Percentiles rank a stretch among this genome's conserved stretches.
phyloP scores from a whole-genome alignment of 345 rosid genomes.

The Draba incana region DNA sequence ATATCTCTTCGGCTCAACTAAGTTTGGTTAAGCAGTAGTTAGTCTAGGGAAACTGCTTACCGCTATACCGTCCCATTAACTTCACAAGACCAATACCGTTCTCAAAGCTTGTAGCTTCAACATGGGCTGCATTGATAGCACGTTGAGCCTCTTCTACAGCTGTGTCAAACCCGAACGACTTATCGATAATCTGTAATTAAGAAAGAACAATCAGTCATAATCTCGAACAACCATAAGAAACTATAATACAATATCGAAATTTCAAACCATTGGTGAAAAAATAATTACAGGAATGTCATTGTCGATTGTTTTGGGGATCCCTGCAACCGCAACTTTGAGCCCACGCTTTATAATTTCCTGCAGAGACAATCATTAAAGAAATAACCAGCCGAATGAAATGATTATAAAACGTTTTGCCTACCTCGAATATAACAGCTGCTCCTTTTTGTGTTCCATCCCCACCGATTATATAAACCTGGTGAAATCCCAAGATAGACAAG shows the following conservation, averaged over 20 bases:
- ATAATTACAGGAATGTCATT: conserved; percentile 66
- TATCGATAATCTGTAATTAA: conserved; percentile 59
- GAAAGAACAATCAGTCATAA: conserved; percentile 2
- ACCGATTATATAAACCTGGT: conserved; percentile 76
- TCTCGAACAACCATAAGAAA: neutral
- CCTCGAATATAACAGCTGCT: conserved; percentile 69
- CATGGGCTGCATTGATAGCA: conserved; percentile 86
- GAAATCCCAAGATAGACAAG: neutral
- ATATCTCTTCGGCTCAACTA: conserved; percentile 19
- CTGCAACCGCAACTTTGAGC: conserved; percentile 78
- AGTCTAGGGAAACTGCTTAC: conserved; percentile 44
- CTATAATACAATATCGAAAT: neutral
- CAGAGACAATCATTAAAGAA: neutral
- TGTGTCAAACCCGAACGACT: conserved; percentile 81
- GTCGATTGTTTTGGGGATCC: conserved; percentile 80
- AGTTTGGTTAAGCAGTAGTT: neutral
- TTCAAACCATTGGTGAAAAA: conserved; percentile 1
- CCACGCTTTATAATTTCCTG: conserved; percentile 70
- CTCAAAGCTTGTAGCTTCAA: conserved; percentile 72
- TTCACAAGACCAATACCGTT: conserved; percentile 80
- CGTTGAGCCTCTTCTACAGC: conserved; percentile 92
- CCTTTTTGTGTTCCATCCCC: conserved; percentile 88
- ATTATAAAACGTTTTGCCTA: conserved; percentile 19
- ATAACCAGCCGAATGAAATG: neutral
- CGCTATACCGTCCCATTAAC: conserved; percentile 78